These are phyloP conservation scores for Trypanosoma platydactyli DNA, from an alignment of 208 protist species.

Conservation along the genomic window DNA sequence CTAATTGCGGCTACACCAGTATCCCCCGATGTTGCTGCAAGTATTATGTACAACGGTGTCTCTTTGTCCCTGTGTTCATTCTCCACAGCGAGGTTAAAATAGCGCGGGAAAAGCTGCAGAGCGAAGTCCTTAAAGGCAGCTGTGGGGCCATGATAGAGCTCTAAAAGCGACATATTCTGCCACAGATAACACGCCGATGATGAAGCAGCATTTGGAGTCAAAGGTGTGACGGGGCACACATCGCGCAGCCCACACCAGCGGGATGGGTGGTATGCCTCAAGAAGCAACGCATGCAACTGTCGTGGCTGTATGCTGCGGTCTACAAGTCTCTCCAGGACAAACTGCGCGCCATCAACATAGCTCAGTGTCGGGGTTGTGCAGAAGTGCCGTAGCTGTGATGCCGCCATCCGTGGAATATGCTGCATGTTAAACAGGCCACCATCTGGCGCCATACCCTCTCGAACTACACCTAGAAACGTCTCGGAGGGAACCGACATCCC, in stretches of 20 bases:
- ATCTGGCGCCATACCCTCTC: slow-evolving; percentile 73
- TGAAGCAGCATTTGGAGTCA: slow-evolving; percentile 21
- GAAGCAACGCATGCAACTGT: slow-evolving; percentile 50
- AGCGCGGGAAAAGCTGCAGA: slow-evolving; percentile 86
- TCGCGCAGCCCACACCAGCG: slow-evolving; percentile 58
- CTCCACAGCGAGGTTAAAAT: slow-evolving; percentile 63
- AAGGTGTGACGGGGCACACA: slow-evolving; percentile 63
- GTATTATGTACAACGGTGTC: slow-evolving; percentile 64
- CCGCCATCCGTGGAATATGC: slow-evolving; percentile 56
- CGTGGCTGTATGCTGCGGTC: slow-evolving; percentile 52
- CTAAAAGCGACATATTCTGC: slow-evolving; percentile 40
- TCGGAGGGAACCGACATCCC: slow-evolving; percentile 29
- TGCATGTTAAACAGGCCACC: slow-evolving; percentile 80
- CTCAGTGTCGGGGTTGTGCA: slow-evolving; percentile 42
- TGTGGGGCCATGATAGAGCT: slow-evolving; percentile 91
- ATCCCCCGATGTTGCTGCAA: slow-evolving; percentile 89
- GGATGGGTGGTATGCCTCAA: slow-evolving; percentile 69
- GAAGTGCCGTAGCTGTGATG: slow-evolving; percentile 59
- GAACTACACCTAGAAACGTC: slow-evolving; percentile 72
- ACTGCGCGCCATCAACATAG: slow-evolving; percentile 71
- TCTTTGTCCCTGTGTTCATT: slow-evolving; percentile 20
- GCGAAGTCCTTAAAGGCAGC: slow-evolving; percentile 92
- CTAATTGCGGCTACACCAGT: slow-evolving; percentile 88
- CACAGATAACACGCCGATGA: neutral
- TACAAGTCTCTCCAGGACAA: slow-evolving; percentile 80